Percentiles rank a stretch among this genome's conserved stretches.
Evolutionary conservation across 2,329 filamentous ascomycete genomes (phyloP).

Genomic region (Colletotrichum liriopes): DNA sequence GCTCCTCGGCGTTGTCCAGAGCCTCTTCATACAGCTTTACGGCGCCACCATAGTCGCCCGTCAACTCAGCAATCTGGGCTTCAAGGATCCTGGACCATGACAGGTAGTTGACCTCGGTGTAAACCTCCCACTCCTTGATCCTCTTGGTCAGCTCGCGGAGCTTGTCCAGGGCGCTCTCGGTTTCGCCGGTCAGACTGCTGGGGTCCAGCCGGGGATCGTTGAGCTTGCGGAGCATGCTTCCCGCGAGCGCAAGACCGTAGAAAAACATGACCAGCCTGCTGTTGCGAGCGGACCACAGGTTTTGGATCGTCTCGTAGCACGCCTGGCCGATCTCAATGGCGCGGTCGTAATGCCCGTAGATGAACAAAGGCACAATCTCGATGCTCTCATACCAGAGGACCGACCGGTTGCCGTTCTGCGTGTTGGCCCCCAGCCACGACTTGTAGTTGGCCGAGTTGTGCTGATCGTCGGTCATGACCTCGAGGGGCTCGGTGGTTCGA

Average conservation of each 20-base stretch:
- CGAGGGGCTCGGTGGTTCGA: constrained; percentile 60
- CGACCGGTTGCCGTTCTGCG: constrained; percentile 74
- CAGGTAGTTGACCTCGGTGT: constrained; percentile 80
- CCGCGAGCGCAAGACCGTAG: constrained; percentile 71
- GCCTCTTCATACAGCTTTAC: constrained; percentile 78
- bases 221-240: constrained; percentile 64
- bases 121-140: constrained; percentile 75
- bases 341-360: constrained; percentile 74
- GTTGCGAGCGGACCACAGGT: constrained; percentile 74
- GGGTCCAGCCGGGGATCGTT: constrained; percentile 63
- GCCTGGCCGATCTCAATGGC: constrained; percentile 71
- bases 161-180: constrained; percentile 65
- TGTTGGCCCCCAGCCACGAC: constrained; percentile 69
- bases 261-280: constrained; percentile 72
- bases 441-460: constrained; percentile 74
- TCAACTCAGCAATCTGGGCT: constrained; percentile 78
- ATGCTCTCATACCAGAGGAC: constrained; percentile 78
- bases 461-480: constrained; percentile 78
- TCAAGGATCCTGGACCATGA: constrained; percentile 78
- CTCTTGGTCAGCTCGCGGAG: constrained; percentile 71
- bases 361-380: constrained; percentile 74
- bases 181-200: constrained; percentile 60
- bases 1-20: constrained; percentile 79
- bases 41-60: constrained; percentile 69
- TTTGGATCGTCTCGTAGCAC: constrained; percentile 62